phyloP scores from a whole-genome alignment of 495 filamentous ascomycete species.

The Penicillium cataractarum region DNA sequence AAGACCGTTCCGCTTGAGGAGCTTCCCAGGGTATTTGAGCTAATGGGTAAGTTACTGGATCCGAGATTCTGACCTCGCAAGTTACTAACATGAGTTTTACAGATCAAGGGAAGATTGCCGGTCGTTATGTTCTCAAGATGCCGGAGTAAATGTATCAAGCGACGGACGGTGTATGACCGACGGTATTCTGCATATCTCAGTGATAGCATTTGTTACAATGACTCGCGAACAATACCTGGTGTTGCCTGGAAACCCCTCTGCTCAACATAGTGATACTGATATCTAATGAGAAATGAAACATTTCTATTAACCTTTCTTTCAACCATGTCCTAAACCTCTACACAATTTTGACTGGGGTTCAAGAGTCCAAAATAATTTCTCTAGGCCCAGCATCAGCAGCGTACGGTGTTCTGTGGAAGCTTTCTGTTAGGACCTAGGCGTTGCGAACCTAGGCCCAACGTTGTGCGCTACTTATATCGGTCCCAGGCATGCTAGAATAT shows the following conservation, averaged over 20 bases:
- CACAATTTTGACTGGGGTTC: too few relatives aligned
- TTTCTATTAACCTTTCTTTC: background rate
- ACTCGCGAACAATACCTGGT: background rate
- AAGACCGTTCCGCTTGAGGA: slow-evolving; percentile 80
- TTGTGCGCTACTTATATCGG: too few relatives aligned
- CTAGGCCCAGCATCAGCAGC: too few relatives aligned
- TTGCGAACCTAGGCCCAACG: too few relatives aligned
- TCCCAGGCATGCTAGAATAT: too few relatives aligned
- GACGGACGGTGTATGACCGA: background rate
- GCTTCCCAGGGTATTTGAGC: slow-evolving; percentile 72
- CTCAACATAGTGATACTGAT: background rate
- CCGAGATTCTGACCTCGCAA: background rate
- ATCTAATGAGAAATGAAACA: slow-evolving; percentile 6
- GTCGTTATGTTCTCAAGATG: slow-evolving; percentile 83
- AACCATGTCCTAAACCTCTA: background rate
- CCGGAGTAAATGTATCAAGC: slow-evolving; percentile 43
- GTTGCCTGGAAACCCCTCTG: background rate
- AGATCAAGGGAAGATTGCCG: slow-evolving; percentile 77
- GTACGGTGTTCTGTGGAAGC: too few relatives aligned
- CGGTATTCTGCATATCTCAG: background rate
- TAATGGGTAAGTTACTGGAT: slow-evolving; percentile 56
- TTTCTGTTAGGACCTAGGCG: too few relatives aligned
- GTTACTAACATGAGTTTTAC: slow-evolving; percentile 13
- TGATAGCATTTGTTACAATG: background rate
- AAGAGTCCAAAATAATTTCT: too few relatives aligned